Evolutionary conservation across 2,329 filamentous ascomycete genomes (phyloP).

Genomic region (Phyllosticta citribraziliensis): DNA sequence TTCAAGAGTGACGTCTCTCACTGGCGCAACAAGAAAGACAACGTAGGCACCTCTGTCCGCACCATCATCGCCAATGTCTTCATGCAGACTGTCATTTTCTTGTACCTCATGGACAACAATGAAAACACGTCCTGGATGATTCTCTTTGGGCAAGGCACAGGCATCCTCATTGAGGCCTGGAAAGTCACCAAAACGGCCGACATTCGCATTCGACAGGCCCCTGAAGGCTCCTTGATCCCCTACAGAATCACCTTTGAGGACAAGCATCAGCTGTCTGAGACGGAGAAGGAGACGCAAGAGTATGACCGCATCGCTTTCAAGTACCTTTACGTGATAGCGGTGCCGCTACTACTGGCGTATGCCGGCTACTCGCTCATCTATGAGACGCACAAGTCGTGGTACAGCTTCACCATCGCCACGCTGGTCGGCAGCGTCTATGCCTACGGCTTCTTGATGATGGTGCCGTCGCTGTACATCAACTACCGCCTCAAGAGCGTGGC

Average conservation of each 20-base stretch:
- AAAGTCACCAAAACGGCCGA: slow-evolving; percentile 95
- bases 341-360: slow-evolving; percentile 81
- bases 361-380: slow-evolving; percentile 86
- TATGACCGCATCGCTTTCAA: slow-evolving; percentile 97
- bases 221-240: slow-evolving; percentile 58
- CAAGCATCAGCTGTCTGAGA: slow-evolving; percentile 91
- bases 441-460: slow-evolving; percentile 99
- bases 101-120: slow-evolving; percentile 94
- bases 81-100: slow-evolving; percentile 92
- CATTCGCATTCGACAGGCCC: slow-evolving; percentile 64
- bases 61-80: slow-evolving; percentile 96
- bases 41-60: slow-evolving; percentile 89
- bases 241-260: slow-evolving; percentile 83
- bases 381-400: slow-evolving; percentile 95
- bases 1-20: slow-evolving; percentile 97
- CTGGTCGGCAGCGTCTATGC: slow-evolving; percentile 94
- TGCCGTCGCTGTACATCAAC: slow-evolving; percentile 96
- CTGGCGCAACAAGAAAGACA: slow-evolving; percentile 99
- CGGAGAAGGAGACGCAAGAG: slow-evolving; percentile 95
- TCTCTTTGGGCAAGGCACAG: slow-evolving; percentile 80
- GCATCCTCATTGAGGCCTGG: slow-evolving; percentile 73
- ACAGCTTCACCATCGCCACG: slow-evolving; percentile 89
- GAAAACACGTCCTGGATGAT: slow-evolving; percentile 99
- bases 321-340: slow-evolving; percentile 87
- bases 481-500: slow-evolving; percentile 86